Conservation (phyloP, 2,329 filamentous ascomycete genomes). For the Aspergillus awamori region DNA sequence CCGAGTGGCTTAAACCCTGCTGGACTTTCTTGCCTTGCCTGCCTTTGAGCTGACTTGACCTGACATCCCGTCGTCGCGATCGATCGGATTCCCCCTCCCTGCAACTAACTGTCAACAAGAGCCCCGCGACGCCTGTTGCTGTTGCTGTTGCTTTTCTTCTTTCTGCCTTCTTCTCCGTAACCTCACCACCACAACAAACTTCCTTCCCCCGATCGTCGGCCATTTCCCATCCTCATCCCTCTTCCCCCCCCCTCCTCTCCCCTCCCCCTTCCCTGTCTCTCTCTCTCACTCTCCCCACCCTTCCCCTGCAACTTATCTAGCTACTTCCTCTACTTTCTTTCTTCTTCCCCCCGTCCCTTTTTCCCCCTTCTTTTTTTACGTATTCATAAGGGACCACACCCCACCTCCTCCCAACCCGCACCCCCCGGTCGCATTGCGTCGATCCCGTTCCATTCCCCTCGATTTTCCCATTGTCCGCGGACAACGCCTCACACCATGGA, state of each 20-base stretch:
- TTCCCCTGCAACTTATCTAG: background rate
- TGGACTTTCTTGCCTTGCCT: background rate
- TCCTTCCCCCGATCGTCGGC: slow-evolving; percentile 13
- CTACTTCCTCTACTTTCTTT: slow-evolving; percentile 6
- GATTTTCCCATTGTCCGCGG: slow-evolving; percentile 10
- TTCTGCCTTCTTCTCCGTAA: slow-evolving; percentile 20
- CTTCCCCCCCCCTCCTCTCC: slow-evolving; percentile 5
- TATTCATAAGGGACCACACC: no score
- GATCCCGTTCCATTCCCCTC: slow-evolving; percentile 19
- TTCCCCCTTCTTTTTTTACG: background rate
- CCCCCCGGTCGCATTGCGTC: slow-evolving; percentile 12
- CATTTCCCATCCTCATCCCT: slow-evolving; percentile 9
- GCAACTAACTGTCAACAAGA: slow-evolving; percentile 30
- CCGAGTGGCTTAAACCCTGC: slow-evolving; percentile 1
- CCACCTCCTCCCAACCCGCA: background rate
- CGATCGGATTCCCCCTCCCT: slow-evolving; percentile 4
- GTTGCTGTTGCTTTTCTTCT: slow-evolving; percentile 1
- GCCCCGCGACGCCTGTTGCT: slow-evolving; percentile 25
- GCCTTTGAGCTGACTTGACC: background rate
- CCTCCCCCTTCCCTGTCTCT: background rate
- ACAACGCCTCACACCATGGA: slow-evolving; percentile 52
- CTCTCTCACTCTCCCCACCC: slow-evolving; percentile 1
- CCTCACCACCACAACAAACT: slow-evolving; percentile 6
- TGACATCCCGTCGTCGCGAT: slow-evolving; percentile 6
- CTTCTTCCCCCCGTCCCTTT: slow-evolving; percentile 1